phyloP scores from a whole-genome alignment of 768 basidiomycete species.

The Leccinellum rugosiceps region DNA sequence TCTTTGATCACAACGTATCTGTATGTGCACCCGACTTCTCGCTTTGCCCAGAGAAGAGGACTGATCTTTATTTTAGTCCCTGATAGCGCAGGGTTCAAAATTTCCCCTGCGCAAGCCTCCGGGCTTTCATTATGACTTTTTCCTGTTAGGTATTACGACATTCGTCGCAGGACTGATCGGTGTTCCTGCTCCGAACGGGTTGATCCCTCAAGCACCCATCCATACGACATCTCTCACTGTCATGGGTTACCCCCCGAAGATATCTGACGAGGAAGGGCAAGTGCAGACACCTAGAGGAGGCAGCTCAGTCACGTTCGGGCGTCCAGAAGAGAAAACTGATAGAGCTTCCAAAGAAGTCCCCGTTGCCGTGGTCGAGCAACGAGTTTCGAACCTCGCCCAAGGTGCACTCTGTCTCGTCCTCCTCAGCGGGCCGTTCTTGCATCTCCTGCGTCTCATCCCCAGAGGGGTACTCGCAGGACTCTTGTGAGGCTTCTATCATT shows the following conservation, averaged over 20 bases:
- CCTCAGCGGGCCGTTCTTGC: conserved; percentile 78
- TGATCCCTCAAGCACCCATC: conserved; percentile 89
- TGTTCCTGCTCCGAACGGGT: conserved; percentile 81
- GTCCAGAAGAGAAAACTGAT: conserved; percentile 23
- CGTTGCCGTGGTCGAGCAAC: conserved; percentile 82
- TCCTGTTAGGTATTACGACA: conserved; percentile 86
- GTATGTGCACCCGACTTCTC: conserved; percentile 35
- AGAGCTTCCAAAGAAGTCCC: conserved; percentile 49
- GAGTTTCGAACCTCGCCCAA: conserved; percentile 88
- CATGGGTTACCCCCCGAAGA: conserved; percentile 47
- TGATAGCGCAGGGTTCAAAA: conserved; percentile 88
- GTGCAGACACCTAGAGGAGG: background rate
- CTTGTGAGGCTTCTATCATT: conserved; percentile 51
- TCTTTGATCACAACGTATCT: conserved; percentile 94
- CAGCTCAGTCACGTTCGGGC: background rate
- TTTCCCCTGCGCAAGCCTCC: conserved; percentile 91
- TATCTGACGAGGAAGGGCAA: conserved; percentile 38
- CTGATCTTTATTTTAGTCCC: conserved; percentile 46
- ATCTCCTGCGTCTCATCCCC: conserved; percentile 76
- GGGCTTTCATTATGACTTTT: conserved; percentile 85
- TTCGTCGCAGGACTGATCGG: conserved; percentile 87
- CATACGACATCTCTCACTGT: conserved; percentile 82
- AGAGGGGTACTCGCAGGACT: conserved; percentile 81
- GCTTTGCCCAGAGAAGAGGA: background rate
- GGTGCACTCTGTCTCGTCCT: conserved; percentile 76